These are phyloP conservation scores for Punctularia strigosozonata DNA, from an alignment of 768 basidiomycete species.

Conservation along the genomic window DNA sequence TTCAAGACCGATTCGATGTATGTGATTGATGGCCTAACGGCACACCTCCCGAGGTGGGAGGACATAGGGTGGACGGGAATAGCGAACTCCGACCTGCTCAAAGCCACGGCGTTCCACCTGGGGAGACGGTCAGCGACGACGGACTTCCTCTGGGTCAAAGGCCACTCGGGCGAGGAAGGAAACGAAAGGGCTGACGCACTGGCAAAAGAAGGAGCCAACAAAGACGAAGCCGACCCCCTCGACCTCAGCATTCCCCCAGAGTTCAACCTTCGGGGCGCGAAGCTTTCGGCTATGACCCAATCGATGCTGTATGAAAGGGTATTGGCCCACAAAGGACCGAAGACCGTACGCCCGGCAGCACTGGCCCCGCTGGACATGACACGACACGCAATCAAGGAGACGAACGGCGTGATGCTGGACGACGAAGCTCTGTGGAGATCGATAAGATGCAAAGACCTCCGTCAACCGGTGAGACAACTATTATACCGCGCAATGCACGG, in stretches of 20 bases:
- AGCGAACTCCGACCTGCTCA: slow-evolving; percentile 8
- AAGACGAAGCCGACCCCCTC: neutral
- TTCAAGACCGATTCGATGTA: slow-evolving; percentile 12
- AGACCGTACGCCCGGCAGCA: neutral
- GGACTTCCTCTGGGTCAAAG: slow-evolving; percentile 16
- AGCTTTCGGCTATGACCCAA: slow-evolving; percentile 11
- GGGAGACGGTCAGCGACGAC: slow-evolving; percentile 8
- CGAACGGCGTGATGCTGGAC: neutral
- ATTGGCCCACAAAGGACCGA: neutral
- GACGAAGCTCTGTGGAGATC: neutral
- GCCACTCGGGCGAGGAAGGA: slow-evolving; percentile 9
- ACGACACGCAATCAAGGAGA: neutral
- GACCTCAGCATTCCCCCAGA: slow-evolving; percentile 1
- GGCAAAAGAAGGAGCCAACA: slow-evolving; percentile 9
- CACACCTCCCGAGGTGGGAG: slow-evolving; percentile 10
- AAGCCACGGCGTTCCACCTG: slow-evolving; percentile 4
- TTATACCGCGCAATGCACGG: neutral
- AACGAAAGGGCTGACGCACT: slow-evolving; percentile 15
- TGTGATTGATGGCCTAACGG: slow-evolving; percentile 5
- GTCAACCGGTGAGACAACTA: neutral
- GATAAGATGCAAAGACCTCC: neutral
- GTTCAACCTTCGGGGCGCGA: slow-evolving; percentile 5
- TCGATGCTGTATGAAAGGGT: slow-evolving; percentile 4
- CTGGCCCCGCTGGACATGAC: neutral
- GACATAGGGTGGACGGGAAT: slow-evolving; percentile 14